Conservation (phyloP, 2,329 filamentous ascomycete species). For the Tolypocladium tundrense region DNA sequence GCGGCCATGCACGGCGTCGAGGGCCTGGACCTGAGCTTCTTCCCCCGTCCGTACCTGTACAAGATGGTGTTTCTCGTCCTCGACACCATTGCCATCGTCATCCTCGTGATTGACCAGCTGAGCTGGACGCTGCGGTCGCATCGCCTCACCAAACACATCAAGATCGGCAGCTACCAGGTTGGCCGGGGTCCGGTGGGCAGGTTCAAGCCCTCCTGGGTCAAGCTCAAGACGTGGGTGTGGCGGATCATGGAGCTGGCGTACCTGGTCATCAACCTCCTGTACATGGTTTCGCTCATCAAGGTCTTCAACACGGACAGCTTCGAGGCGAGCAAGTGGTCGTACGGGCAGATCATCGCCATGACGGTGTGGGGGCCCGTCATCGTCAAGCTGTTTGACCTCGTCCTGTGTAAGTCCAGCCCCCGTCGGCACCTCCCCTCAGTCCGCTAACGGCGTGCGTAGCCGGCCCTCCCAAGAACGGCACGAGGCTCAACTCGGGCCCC, state of each 20-base stretch:
- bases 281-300: slow-evolving; percentile 24
- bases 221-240: slow-evolving; percentile 21
- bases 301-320: slow-evolving; percentile 26
- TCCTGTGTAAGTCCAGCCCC: slow-evolving; percentile 19
- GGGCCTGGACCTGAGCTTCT: slow-evolving; percentile 23
- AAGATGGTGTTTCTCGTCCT: slow-evolving; percentile 26
- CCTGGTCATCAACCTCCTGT: slow-evolving; percentile 26
- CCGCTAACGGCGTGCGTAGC: slow-evolving; percentile 16
- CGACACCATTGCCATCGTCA: slow-evolving; percentile 23
- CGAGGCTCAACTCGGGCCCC: slow-evolving; percentile 23
- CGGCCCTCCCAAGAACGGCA: slow-evolving; percentile 26
- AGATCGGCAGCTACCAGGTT: slow-evolving; percentile 18
- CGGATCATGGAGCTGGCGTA: slow-evolving; percentile 23
- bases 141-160: slow-evolving; percentile 17
- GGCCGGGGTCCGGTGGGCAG: slow-evolving; percentile 20
- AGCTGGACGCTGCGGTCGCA: slow-evolving; percentile 27
- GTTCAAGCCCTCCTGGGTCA: slow-evolving; percentile 16
- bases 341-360: slow-evolving; percentile 28
- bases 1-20: slow-evolving; percentile 22
- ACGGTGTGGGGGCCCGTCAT: slow-evolving; percentile 29
- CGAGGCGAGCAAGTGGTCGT: slow-evolving; percentile 22
- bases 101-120: slow-evolving; percentile 22
- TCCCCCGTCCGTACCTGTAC: slow-evolving; percentile 26
- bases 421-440: neutral
- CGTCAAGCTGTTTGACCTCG: slow-evolving; percentile 26